Percentiles rank a stretch among this genome's conserved stretches.
Evolutionary conservation across 768 basidiomycete genomes (phyloP).

Genomic region (Psilocybe tampanensis): DNA sequence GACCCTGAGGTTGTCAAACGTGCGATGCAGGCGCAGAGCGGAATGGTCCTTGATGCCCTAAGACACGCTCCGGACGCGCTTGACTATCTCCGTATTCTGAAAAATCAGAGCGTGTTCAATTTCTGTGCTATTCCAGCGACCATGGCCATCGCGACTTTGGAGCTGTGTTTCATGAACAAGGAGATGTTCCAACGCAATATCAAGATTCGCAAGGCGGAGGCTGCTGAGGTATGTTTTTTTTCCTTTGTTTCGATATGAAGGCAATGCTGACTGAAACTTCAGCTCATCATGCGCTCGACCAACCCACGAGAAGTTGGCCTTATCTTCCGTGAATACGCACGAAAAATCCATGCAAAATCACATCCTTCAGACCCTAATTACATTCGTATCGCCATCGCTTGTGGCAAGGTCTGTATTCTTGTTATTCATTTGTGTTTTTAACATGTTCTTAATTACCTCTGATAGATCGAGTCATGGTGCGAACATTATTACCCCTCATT

Average conservation of each 20-base stretch:
- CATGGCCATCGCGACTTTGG: slow-evolving; percentile 96
- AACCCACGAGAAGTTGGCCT: slow-evolving; percentile 91
- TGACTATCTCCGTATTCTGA: slow-evolving; percentile 86
- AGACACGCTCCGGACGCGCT: slow-evolving; percentile 83
- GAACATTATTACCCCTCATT: slow-evolving; percentile 95
- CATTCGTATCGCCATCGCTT: slow-evolving; percentile 79
- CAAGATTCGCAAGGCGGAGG: slow-evolving; percentile 93
- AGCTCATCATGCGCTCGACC: slow-evolving; percentile 92
- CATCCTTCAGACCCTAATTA: slow-evolving; percentile 85
- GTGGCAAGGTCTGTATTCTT: slow-evolving; percentile 69
- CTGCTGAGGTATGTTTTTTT: slow-evolving; percentile 64
- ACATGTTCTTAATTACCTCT: background rate
- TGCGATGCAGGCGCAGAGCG: slow-evolving; percentile 82
- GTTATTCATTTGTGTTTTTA: background rate
- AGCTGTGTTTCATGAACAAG: slow-evolving; percentile 92
- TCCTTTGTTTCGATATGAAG: background rate
- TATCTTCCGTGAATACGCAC: slow-evolving; percentile 83
- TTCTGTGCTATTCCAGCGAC: slow-evolving; percentile 94
- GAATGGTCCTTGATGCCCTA: slow-evolving; percentile 88
- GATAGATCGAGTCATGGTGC: slow-evolving; percentile 89
- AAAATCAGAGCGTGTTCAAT: slow-evolving; percentile 92
- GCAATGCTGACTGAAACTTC: background rate
- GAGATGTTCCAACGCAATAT: slow-evolving; percentile 84
- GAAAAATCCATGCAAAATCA: slow-evolving; percentile 82
- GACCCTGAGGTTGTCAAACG: slow-evolving; percentile 57